These are phyloP conservation scores for Trichosporon ovoides DNA, from an alignment of 1,284 basidiomycete species.

Conservation along the genomic window DNA sequence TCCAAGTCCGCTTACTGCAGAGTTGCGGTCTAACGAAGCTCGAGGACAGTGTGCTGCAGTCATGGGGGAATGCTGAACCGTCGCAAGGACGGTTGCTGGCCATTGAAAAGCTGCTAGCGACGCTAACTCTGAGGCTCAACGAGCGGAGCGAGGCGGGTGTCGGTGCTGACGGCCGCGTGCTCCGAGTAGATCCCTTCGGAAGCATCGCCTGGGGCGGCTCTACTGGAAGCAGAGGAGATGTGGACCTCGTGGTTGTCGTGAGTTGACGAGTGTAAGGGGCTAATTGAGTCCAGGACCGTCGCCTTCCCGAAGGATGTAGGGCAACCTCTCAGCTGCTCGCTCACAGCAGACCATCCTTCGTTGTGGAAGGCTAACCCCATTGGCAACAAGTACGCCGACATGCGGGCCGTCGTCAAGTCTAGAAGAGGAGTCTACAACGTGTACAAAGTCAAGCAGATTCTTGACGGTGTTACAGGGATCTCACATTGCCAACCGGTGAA, in stretches of 20 bases:
- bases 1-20: background rate
- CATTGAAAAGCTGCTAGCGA: background rate
- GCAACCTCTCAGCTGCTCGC: background rate
- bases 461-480: slow-evolving; percentile 22
- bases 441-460: slow-evolving; percentile 20
- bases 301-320: slow-evolving; percentile 39
- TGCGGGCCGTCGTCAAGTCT: background rate
- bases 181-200: slow-evolving; percentile 48
- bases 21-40: background rate
- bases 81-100: background rate
- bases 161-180: slow-evolving; percentile 12
- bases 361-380: slow-evolving; percentile 6
- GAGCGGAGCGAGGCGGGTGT: background rate
- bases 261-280: slow-evolving; percentile 10
- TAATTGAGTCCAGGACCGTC: slow-evolving; percentile 29
- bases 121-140: background rate
- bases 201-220: slow-evolving; percentile 48
- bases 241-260: slow-evolving; percentile 44
- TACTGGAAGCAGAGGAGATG: slow-evolving; percentile 37
- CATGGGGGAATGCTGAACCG: slow-evolving; percentile 8
- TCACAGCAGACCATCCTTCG: slow-evolving; percentile 9
- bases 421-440: slow-evolving; percentile 32
- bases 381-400: background rate
- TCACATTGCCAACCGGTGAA: slow-evolving; percentile 23
- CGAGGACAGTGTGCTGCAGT: background rate